Base-by-base conservation (phyloP, 2,329 filamentous ascomycete genomes). In the Bipolaris bicolor region DNA sequence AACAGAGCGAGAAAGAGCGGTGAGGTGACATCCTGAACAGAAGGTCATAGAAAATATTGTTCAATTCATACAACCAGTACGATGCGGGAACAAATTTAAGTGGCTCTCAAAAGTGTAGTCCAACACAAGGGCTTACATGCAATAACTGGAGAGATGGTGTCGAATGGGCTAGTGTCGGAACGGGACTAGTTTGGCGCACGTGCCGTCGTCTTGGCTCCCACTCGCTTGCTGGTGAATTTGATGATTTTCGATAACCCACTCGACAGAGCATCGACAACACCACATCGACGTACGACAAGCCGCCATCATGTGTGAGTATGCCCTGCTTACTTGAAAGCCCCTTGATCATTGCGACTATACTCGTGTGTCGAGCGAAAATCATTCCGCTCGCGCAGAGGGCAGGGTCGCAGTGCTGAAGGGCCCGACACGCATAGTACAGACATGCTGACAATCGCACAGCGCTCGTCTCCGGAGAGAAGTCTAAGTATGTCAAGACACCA, bases 401-500 rank as follows among this genome's bases (percentile, higher is more conserved):
- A 41, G 36, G 33, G 37, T 44, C 43, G 58, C 60, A 61, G 41
- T 51, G 48, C 26, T 55, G 41, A 49, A 59, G 26, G 50, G 50
- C 33, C 46, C 46, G 49, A 41, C 16, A 18, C 20, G 36, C 22
- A 49, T 9, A 24, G 45, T 55, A 58, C 36, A 64, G 44, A 60
- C n/a, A 57, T 65, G 55, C 73, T 76, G 62, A 77, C 65, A 62
- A 40, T 49, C 7, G 43, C 31, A 49, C 52, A 77, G 74, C 88
- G 84, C 89, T 93, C 86, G 90, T 93, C 79, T 87, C 88, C 76
- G 89, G 90, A 83, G 90, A 90, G 84, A 90, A 93, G 88, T 76
- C 73, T 61, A 83, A 82, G 80, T 83, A 82, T 70, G 80, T 82
- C 74, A 78, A 75, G 68, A 79, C 75, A 53, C 40, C 61, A 83